Evolutionary conservation across 345 rosid genomes (phyloP), one percentile per base, ranked within the genome.

Genomic region (Sonneratia alba): DNA sequence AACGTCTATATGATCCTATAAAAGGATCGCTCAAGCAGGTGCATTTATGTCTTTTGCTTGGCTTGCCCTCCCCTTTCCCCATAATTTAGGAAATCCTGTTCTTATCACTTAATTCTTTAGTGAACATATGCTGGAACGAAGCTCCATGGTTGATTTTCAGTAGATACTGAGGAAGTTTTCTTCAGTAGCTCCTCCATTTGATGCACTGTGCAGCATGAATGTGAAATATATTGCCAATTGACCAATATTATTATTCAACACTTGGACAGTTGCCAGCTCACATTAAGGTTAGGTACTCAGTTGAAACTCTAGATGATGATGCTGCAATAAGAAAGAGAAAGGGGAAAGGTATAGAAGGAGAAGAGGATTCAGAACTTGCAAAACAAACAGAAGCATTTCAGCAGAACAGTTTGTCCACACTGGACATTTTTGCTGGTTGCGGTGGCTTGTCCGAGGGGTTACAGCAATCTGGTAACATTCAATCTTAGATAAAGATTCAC

Each of bases 341-440:
- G 77, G 97, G 97, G 22, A 94, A 94, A 75, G 66, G 83, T 37
- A 79, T 81, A 79, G 91, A 83, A 77, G 84, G 80, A 66, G 94
- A 89, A 71, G 67, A 68, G 67, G 81, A 80, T 55, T 47, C 70
- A 51, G 86, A 73, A 38, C 42, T 37, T 69, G 86, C 71, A 53
- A 82, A 80, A 72, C 79, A 77, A 71, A 67, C n/a, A 61, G 84
- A 77, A 45, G 77, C 75, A 74, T 76, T 80, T 68, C 71, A 74
- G 67, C 74, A 69, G 56, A 80, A 66, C 67, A 45, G 73, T 71
- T 40, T 91, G 72, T 87, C 91, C 75, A 89, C 97, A 57, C 77
- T 89, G 19, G 95, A 91, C 80, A 87, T 91, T 66, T 91, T 91
- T 85, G 87, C 97, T 55, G 97, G 97, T 69, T 91, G 95, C 77